Evolutionary conservation across 192 early-diverging fungal genomes (phyloP).

Genomic region (Backusella macrospora): DNA sequence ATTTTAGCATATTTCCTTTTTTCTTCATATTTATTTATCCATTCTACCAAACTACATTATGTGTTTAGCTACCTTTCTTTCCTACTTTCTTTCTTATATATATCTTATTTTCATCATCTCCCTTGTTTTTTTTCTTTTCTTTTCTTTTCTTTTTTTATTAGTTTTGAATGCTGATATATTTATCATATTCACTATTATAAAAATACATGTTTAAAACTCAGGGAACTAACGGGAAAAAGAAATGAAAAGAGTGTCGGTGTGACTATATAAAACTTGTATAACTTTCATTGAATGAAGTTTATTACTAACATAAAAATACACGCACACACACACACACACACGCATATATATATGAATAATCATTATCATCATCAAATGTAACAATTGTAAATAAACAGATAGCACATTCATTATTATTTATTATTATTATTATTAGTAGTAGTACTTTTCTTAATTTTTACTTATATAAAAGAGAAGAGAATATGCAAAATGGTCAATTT

Average conservation of each 20-base stretch:
- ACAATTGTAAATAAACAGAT: background rate
- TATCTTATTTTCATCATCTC: too few species aligned
- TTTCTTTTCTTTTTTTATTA: background rate
- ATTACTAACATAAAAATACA: too few species aligned
- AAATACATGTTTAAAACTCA: background rate
- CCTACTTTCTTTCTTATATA: too few species aligned
- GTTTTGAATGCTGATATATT: background rate
- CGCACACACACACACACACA: too few species aligned
- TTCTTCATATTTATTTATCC: background rate
- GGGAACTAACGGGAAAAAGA: background rate
- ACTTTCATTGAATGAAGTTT: too few species aligned
- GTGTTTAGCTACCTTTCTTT: background rate
- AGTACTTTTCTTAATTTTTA: background rate
- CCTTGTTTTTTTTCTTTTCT: too few species aligned
- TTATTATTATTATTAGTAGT: background rate
- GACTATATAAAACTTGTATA: too few species aligned
- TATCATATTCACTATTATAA: slow-evolving; percentile 5
- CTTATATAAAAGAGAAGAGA: background rate
- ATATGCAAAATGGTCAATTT: background rate
- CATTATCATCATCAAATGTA: too few species aligned
- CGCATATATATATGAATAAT: too few species aligned
- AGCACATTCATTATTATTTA: background rate
- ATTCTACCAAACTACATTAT: background rate
- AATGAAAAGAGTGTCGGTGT: too few species aligned
- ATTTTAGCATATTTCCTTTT: background rate